Evolutionary conservation across 768 basidiomycete species (phyloP).

Genomic region (Leccinum truebloodii): DNA sequence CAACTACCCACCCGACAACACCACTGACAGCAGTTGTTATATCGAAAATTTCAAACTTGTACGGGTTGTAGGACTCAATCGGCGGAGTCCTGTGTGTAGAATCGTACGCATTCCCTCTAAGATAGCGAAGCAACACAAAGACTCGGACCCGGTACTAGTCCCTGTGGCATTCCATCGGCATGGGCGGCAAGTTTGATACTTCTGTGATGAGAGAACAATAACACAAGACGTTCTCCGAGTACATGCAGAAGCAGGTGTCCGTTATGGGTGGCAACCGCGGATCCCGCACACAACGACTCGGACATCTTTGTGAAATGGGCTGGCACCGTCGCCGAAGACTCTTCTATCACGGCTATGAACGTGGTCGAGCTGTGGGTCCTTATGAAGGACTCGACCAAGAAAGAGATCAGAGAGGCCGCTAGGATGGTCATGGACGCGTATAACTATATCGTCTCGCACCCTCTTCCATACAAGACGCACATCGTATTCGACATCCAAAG

Average conservation of each 20-base stretch:
- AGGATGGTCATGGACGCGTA: not conserved
- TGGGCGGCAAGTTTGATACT: not conserved
- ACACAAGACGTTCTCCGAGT: not conserved
- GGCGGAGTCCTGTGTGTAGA: too few relatives aligned
- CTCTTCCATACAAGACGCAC: not conserved
- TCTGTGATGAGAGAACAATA: not conserved
- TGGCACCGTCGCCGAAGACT: not conserved
- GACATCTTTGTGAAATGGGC: not conserved
- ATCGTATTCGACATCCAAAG: not conserved
- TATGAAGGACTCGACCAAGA: not conserved
- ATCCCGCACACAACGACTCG: not conserved
- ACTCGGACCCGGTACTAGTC: too few relatives aligned
- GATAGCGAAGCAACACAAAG: too few relatives aligned
- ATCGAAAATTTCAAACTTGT: too few relatives aligned
- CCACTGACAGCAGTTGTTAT: constrained; percentile 4
- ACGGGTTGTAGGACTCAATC: too few relatives aligned
- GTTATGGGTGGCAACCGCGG: not conserved
- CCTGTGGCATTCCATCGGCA: not conserved
- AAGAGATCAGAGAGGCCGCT: not conserved
- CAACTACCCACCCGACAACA: constrained; percentile 60
- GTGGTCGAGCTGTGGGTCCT: not conserved
- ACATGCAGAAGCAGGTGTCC: not conserved
- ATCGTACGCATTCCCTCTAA: too few relatives aligned
- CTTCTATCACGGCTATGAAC: not conserved
- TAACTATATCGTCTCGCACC: not conserved